These are phyloP conservation scores for Perkinsus chesapeaki DNA, from an alignment of 169 alveolate species.

Conservation along the genomic window DNA sequence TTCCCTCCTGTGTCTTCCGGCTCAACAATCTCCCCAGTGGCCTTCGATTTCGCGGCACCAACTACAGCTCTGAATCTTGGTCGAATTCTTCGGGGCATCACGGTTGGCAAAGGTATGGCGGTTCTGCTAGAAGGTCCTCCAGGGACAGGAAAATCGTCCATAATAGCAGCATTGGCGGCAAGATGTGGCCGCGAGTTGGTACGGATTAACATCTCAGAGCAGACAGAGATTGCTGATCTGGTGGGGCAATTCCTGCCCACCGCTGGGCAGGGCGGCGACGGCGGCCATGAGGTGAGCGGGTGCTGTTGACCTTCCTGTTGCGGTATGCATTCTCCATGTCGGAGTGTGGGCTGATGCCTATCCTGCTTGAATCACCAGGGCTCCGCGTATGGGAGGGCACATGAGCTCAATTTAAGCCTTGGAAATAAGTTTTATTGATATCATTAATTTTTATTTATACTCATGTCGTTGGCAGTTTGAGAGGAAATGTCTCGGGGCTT, in stretches of 20 bases:
- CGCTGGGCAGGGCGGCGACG: conserved; percentile 26
- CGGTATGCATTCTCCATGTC: conserved; percentile 71
- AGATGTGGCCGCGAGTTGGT: conserved; percentile 66
- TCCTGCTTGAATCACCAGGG: no score
- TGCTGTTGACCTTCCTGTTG: background rate
- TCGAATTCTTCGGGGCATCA: conserved; percentile 79
- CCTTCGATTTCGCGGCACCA: conserved; percentile 74
- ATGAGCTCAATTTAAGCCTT: no score
- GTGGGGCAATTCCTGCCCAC: conserved; percentile 80
- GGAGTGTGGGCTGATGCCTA: conserved; percentile 93
- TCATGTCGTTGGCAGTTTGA: no score
- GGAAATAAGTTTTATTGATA: no score
- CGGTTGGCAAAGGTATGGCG: conserved; percentile 71
- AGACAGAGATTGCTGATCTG: conserved; percentile 88
- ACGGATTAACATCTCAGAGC: conserved; percentile 89
- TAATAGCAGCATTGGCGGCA: conserved; percentile 79
- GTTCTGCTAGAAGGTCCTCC: conserved; percentile 96
- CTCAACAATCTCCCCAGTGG: background rate
- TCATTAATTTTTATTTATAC: no score
- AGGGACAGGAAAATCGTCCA: conserved; percentile 98
- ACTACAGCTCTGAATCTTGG: conserved; percentile 76
- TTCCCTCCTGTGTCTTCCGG: background rate
- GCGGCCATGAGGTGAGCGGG: background rate
- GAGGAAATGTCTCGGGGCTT: no score
- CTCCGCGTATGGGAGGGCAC: no score